Conservation (phyloP, 768 basidiomycete genomes). For the Boletus rubescentipes region DNA sequence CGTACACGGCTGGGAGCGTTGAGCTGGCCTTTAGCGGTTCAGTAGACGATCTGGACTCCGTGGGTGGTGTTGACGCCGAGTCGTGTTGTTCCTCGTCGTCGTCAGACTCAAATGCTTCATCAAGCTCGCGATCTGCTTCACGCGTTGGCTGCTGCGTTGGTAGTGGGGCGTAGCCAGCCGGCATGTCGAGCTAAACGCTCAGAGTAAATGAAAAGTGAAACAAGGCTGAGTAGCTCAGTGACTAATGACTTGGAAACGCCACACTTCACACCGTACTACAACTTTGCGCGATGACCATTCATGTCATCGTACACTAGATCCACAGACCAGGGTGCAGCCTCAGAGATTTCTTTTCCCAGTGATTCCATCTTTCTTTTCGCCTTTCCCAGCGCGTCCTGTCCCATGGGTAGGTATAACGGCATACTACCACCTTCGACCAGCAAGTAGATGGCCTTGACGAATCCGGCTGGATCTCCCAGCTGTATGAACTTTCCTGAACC, state of each 20-base stretch:
- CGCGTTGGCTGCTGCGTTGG: constrained; percentile 47
- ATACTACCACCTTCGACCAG: constrained; percentile 2
- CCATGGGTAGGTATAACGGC: constrained; percentile 11
- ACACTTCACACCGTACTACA: too few relatives aligned
- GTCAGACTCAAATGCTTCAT: constrained; percentile 72
- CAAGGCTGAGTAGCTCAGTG: too few relatives aligned
- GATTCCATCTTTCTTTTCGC: neutral
- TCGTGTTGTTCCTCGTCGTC: constrained; percentile 38
- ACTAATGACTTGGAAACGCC: neutral
- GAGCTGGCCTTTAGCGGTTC: constrained; percentile 17
- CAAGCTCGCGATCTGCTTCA: constrained; percentile 58
- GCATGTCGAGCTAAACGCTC: constrained; percentile 35
- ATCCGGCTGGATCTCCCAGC: constrained; percentile 7
- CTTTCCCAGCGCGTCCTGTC: constrained; percentile 5
- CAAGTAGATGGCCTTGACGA: neutral
- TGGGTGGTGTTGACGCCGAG: constrained; percentile 35
- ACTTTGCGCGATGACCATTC: too few relatives aligned
- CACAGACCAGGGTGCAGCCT: neutral
- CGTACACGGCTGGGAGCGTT: constrained; percentile 36
- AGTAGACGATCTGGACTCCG: constrained; percentile 19
- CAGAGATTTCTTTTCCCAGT: neutral
- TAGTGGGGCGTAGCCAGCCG: constrained; percentile 52
- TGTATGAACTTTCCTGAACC: too few relatives aligned
- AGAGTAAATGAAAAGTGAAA: neutral
- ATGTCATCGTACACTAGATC: constrained; percentile 1